Percentiles rank a stretch among this genome's conserved stretches.
phyloP scores from a whole-genome alignment of 2,329 filamentous ascomycete species.

The Plenodomus biglobosus region DNA sequence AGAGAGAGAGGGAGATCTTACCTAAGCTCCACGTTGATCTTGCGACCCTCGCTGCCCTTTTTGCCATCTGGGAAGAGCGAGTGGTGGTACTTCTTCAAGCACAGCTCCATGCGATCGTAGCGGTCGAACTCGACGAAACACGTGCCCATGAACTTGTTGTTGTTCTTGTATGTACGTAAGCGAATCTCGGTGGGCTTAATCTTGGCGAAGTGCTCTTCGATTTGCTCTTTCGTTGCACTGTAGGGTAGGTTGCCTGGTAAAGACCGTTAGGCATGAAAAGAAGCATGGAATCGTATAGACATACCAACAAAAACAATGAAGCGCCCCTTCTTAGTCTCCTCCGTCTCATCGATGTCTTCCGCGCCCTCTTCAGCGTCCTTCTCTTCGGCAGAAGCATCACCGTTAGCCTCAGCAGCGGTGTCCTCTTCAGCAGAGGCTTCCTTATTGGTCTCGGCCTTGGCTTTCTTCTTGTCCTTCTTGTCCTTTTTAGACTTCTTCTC shows the following conservation, averaged over 20 bases:
- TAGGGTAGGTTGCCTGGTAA: constrained; percentile 80
- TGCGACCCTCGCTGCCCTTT: constrained; percentile 60
- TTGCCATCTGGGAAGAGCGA: constrained; percentile 66
- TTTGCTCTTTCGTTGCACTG: constrained; percentile 69
- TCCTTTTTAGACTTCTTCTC: constrained; percentile 34
- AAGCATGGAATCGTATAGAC: constrained; percentile 7
- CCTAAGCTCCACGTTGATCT: constrained; percentile 92
- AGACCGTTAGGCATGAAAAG: constrained; percentile 10
- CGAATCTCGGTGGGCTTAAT: constrained; percentile 71
- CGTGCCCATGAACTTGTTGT: constrained; percentile 43
- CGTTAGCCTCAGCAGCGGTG: constrained; percentile 18
- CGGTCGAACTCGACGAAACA: constrained; percentile 79
- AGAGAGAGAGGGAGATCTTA: constrained; percentile 53
- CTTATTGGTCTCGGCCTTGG: constrained; percentile 14
- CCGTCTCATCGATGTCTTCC: constrained; percentile 18
- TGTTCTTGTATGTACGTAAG: constrained; percentile 42
- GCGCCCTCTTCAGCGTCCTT: constrained; percentile 18
- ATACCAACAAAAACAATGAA: constrained; percentile 78
- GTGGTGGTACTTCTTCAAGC: constrained; percentile 88
- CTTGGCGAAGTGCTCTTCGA: constrained; percentile 75
- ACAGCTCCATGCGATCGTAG: constrained; percentile 90
- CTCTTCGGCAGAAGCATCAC: constrained; percentile 14
- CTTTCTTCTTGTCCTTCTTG: constrained; percentile 28
- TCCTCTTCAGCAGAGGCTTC: constrained; percentile 17
- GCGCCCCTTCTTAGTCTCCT: constrained; percentile 52